Conservation (phyloP, 1,139 yeast species). For the Geotrichum klebahnii region DNA sequence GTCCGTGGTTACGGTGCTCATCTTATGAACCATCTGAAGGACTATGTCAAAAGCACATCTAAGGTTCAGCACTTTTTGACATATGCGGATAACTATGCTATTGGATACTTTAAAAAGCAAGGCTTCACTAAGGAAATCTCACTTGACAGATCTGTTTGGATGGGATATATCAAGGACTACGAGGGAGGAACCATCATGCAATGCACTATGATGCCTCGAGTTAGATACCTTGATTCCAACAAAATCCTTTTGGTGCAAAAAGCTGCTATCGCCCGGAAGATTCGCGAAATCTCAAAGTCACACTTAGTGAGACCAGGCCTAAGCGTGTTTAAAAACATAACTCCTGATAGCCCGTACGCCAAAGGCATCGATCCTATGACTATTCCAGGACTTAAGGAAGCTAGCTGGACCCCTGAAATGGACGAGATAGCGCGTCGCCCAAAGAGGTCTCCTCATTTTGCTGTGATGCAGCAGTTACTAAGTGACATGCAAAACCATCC, state of each 20-base stretch:
- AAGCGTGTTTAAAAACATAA: slow-evolving; percentile 52
- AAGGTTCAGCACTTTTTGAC: slow-evolving; percentile 85
- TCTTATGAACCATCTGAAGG: slow-evolving; percentile 93
- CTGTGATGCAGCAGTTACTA: slow-evolving; percentile 82
- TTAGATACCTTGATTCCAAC: slow-evolving; percentile 82
- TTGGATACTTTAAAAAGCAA: slow-evolving; percentile 95
- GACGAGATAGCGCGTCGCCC: slow-evolving; percentile 94
- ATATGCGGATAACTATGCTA: slow-evolving; percentile 97
- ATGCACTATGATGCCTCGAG: slow-evolving; percentile 85
- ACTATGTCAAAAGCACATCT: slow-evolving; percentile 75
- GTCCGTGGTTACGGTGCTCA: slow-evolving; percentile 99
- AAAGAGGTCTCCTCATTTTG: slow-evolving; percentile 90
- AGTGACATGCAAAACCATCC: slow-evolving; percentile 91
- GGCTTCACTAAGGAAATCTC: slow-evolving; percentile 95
- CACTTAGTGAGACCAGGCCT: slow-evolving; percentile 81
- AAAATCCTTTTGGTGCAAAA: slow-evolving; percentile 81
- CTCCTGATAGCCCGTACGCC: slow-evolving; percentile 34
- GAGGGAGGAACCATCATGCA: slow-evolving; percentile 99
- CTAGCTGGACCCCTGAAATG: slow-evolving; percentile 99
- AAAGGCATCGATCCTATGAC: slow-evolving; percentile 60
- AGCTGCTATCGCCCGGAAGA: slow-evolving; percentile 85
- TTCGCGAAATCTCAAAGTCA: slow-evolving; percentile 71
- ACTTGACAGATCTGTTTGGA: slow-evolving; percentile 82
- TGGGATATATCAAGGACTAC: slow-evolving; percentile 97
- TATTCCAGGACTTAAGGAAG: slow-evolving; percentile 83